A percentile compares a stretch with the other conserved stretches of the same genome.
Conservation (phyloP, 2,329 filamentous ascomycete species). For the Phaeoacremonium minimum region DNA sequence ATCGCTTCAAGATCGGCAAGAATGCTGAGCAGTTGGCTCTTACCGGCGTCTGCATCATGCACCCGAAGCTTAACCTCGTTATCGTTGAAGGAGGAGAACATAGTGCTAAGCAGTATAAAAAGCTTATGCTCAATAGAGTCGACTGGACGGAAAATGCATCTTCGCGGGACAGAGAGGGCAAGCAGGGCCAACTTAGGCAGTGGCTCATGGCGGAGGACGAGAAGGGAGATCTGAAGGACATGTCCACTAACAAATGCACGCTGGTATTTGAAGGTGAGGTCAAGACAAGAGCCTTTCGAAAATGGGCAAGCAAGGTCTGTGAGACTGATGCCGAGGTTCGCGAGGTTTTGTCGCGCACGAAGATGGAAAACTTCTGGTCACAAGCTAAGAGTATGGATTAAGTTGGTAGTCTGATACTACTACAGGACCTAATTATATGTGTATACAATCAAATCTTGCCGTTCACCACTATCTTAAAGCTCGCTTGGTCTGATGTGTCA, state of each 20-base stretch:
- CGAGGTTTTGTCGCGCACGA: constrained; percentile 71
- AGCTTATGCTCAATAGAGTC: constrained; percentile 89
- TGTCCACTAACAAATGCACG: constrained; percentile 75
- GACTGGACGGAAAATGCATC: constrained; percentile 89
- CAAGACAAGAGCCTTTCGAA: constrained; percentile 74
- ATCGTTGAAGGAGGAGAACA: constrained; percentile 88
- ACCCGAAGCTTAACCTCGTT: constrained; percentile 83
- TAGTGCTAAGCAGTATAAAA: constrained; percentile 80
- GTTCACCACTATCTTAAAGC: no score
- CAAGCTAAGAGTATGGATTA: constrained; percentile 62
- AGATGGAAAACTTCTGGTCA: constrained; percentile 95
- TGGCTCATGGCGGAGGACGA: constrained; percentile 82
- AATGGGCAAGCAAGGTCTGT: constrained; percentile 86
- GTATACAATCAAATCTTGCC: no score
- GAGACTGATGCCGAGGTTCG: constrained; percentile 88
- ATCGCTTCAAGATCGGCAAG: constrained; percentile 87
- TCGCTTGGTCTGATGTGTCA: no score
- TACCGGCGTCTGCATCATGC: constrained; percentile 86
- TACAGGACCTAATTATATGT: no score
- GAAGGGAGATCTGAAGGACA: constrained; percentile 72
- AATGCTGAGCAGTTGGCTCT: constrained; percentile 88
- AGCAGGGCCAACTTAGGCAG: constrained; percentile 57
- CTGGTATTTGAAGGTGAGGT: constrained; percentile 90
- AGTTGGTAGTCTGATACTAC: no score
- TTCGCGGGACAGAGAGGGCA: constrained; percentile 57